Conservation (phyloP, 2,329 filamentous ascomycete species). For the Tolypocladium guangdongense region DNA sequence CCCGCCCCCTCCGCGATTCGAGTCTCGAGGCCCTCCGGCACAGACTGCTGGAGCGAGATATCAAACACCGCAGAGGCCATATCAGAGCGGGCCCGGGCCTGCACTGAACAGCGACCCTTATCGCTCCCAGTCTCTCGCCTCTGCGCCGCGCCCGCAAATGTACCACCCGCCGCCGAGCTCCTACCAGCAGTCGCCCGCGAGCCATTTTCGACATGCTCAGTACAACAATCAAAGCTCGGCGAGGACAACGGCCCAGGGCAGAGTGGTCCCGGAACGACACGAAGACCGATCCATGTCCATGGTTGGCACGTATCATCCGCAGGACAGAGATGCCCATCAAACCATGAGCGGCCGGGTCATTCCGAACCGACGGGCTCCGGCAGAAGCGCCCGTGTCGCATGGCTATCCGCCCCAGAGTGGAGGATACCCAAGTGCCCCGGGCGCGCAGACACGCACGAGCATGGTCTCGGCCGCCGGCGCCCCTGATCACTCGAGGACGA, state of each 20-base stretch:
- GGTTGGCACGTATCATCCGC: slow-evolving; percentile 59
- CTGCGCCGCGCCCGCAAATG: slow-evolving; percentile 59
- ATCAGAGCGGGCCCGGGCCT: slow-evolving; percentile 51
- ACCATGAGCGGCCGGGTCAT: slow-evolving; percentile 91
- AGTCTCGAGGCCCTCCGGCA: slow-evolving; percentile 44
- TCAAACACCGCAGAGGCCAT: slow-evolving; percentile 43
- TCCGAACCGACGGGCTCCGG: slow-evolving; percentile 51
- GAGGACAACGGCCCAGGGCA: slow-evolving; percentile 80
- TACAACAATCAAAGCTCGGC: slow-evolving; percentile 55
- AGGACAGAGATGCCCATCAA: slow-evolving; percentile 72
- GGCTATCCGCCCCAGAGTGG: slow-evolving; percentile 24
- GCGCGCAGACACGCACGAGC: slow-evolving; percentile 45
- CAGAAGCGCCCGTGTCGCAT: slow-evolving; percentile 26
- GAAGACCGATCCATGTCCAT: slow-evolving; percentile 95
- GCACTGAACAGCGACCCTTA: slow-evolving; percentile 78
- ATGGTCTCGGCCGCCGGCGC: slow-evolving; percentile 45
- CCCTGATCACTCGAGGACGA: slow-evolving; percentile 49
- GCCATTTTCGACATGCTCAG: slow-evolving; percentile 67
- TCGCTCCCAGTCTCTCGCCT: slow-evolving; percentile 86
- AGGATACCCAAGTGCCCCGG: slow-evolving; percentile 35
- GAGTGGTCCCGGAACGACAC: slow-evolving; percentile 81
- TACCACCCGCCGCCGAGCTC: slow-evolving; percentile 53
- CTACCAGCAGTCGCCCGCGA: slow-evolving; percentile 56
- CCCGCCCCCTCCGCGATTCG: slow-evolving; percentile 52
- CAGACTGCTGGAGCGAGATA: slow-evolving; percentile 26